Conservation (phyloP, 2,329 filamentous ascomycete species). For the Dichotomopilus funicola region DNA sequence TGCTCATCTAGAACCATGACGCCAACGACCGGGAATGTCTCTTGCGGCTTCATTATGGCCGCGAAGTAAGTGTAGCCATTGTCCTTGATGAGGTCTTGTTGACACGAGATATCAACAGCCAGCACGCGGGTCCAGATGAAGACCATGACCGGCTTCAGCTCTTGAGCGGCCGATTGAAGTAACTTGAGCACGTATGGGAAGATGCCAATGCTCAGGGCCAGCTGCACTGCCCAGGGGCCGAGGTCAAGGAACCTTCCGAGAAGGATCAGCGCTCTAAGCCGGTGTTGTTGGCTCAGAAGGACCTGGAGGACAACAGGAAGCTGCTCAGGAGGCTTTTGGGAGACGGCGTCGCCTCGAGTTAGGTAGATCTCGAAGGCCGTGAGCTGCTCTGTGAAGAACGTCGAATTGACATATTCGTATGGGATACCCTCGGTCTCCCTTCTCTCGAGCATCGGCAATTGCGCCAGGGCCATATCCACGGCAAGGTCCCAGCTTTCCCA, state of each 20-base stretch:
- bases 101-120: slow-evolving; percentile 89
- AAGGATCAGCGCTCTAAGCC: slow-evolving; percentile 82
- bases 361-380: slow-evolving; percentile 97
- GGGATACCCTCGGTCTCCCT: slow-evolving; percentile 65
- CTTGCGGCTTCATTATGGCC: slow-evolving; percentile 77
- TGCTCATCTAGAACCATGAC: slow-evolving; percentile 65
- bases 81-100: slow-evolving; percentile 90
- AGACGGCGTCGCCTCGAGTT: slow-evolving; percentile 68
- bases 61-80: slow-evolving; percentile 97
- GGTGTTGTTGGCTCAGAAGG: slow-evolving; percentile 88
- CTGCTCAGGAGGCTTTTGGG: slow-evolving; percentile 85
- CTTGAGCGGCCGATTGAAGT: slow-evolving; percentile 86
- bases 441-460: slow-evolving; percentile 78
- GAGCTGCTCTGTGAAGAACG: slow-evolving; percentile 94
- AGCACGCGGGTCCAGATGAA: slow-evolving; percentile 98
- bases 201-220: slow-evolving; percentile 94
- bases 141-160: slow-evolving; percentile 97
- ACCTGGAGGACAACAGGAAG: slow-evolving; percentile 95
- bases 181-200: slow-evolving; percentile 98
- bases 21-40: slow-evolving; percentile 78
- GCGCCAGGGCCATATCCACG: slow-evolving; percentile 87
- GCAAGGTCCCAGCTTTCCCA: slow-evolving; percentile 98
- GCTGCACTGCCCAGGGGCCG: slow-evolving; percentile 96
- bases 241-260: slow-evolving; percentile 91
- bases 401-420: slow-evolving; percentile 93